phyloP scores from a whole-genome alignment of 768 basidiomycete genomes.

The Pleurotus citrinopileatus region DNA sequence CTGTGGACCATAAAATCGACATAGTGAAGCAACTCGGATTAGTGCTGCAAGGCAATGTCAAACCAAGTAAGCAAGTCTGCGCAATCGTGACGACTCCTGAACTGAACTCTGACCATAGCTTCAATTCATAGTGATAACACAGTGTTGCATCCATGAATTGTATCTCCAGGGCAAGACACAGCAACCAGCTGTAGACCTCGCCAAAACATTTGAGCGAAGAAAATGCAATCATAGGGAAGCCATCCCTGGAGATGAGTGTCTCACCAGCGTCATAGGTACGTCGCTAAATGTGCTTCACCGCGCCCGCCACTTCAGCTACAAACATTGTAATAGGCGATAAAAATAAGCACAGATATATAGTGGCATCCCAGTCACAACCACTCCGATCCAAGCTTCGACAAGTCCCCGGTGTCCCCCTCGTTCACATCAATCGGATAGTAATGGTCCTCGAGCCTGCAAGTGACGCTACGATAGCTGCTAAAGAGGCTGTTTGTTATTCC shows the following conservation, averaged over 20 bases:
- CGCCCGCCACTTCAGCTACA: not conserved
- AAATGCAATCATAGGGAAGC: slow-evolving; percentile 93
- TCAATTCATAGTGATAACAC: slow-evolving; percentile 87
- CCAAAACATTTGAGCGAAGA: slow-evolving; percentile 89
- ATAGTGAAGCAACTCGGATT: slow-evolving; percentile 69
- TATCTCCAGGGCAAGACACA: slow-evolving; percentile 77
- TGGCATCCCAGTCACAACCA: slow-evolving; percentile 78
- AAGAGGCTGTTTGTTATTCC: slow-evolving; percentile 47
- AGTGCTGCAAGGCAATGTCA: slow-evolving; percentile 84
- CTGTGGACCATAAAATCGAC: slow-evolving; percentile 70
- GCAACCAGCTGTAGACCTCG: slow-evolving; percentile 81
- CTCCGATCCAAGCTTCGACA: slow-evolving; percentile 68
- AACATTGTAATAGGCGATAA: slow-evolving; percentile 50
- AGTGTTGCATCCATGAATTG: slow-evolving; percentile 93
- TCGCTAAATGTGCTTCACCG: not conserved
- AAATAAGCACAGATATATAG: slow-evolving; percentile 91
- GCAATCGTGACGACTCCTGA: slow-evolving; percentile 11
- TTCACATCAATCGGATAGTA: slow-evolving; percentile 90
- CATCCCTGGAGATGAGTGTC: slow-evolving; percentile 83
- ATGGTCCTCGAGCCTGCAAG: slow-evolving; percentile 92
- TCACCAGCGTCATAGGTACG: slow-evolving; percentile 78
- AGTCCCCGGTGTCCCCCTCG: slow-evolving; percentile 83
- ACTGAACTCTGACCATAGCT: slow-evolving; percentile 38
- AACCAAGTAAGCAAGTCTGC: slow-evolving; percentile 71
- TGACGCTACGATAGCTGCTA: slow-evolving; percentile 67